Percentiles rank a stretch among this genome's conserved stretches.
These are phyloP conservation scores for Mycena haematopus DNA, from an alignment of 768 basidiomycete genomes.

Conservation along the genomic window DNA sequence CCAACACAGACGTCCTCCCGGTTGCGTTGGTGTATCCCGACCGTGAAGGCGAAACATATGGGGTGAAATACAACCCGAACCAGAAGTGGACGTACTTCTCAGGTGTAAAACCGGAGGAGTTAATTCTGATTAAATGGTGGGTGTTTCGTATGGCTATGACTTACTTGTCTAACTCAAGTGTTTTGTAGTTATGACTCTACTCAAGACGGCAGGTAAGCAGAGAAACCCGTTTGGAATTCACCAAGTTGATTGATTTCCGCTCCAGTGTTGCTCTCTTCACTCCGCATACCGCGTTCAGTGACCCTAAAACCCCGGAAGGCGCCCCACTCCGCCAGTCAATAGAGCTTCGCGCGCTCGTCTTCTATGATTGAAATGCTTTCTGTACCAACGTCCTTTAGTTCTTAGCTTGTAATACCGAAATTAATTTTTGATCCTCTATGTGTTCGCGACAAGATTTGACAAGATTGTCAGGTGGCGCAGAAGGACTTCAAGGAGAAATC, in stretches of 20 bases:
- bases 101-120: conserved; percentile 16
- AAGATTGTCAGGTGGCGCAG: background rate
- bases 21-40: conserved; percentile 55
- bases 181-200: conserved; percentile 18
- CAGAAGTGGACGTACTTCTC: conserved; percentile 60
- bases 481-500: background rate
- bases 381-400: too few species aligned
- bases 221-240: background rate
- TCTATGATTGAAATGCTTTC: conserved; percentile 20
- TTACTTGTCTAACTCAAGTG: background rate
- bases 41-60: conserved; percentile 58
- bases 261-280: conserved; percentile 20
- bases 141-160: conserved; percentile 22
- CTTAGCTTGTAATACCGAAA: too few species aligned
- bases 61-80: conserved; percentile 50
- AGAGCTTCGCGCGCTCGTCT: conserved; percentile 26
- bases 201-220: conserved; percentile 19
- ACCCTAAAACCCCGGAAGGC: conserved; percentile 21
- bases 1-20: conserved; percentile 49
- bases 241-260: background rate
- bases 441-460: too few species aligned
- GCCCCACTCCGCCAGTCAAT: conserved; percentile 25
- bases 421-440: too few species aligned
- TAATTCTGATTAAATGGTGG: conserved; percentile 51
- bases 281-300: conserved; percentile 21